These are phyloP conservation scores for Articulospora tetracladia DNA, from an alignment of 495 filamentous ascomycete genomes.

Conservation along the genomic window DNA sequence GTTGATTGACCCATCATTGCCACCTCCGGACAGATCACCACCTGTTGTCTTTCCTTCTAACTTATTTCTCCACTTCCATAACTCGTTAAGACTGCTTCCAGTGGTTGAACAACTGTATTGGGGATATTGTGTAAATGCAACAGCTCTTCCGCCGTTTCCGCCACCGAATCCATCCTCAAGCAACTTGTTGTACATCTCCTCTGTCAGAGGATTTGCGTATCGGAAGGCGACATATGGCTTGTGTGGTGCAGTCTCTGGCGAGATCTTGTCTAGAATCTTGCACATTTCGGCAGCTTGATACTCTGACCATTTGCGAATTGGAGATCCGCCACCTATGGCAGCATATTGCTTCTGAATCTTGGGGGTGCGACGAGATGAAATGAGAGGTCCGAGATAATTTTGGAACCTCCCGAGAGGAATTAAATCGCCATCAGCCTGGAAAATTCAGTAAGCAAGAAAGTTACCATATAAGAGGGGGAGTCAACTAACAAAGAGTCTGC, in stretches of 20 bases:
- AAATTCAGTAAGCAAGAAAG: constrained; percentile 8
- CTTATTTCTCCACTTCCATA: constrained; percentile 93
- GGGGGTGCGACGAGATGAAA: constrained; percentile 80
- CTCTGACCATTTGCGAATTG: constrained; percentile 97
- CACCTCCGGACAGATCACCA: not conserved
- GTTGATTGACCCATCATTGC: constrained; percentile 64
- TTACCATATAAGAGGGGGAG: constrained; percentile 34
- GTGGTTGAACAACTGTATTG: constrained; percentile 99
- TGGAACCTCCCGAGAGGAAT: constrained; percentile 96
- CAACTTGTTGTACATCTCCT: constrained; percentile 81
- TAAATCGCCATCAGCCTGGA: constrained; percentile 75
- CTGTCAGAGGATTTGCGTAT: constrained; percentile 90
- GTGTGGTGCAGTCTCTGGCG: constrained; percentile 91
- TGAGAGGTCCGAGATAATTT: constrained; percentile 82
- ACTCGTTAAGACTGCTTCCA: constrained; percentile 90
- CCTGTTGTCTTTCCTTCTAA: constrained; percentile 70
- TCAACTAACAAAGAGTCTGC: constrained; percentile 72
- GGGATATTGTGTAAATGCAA: constrained; percentile 98
- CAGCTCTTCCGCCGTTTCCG: constrained; percentile 82
- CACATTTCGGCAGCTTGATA: constrained; percentile 91
- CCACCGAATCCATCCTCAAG: constrained; percentile 85
- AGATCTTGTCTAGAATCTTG: constrained; percentile 86
- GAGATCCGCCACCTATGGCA: constrained; percentile 92
- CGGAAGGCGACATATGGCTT: constrained; percentile 99
- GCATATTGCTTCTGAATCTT: constrained; percentile 96